Conservation (phyloP, 1,139 yeast species). For the Geotrichum carabidarum region DNA sequence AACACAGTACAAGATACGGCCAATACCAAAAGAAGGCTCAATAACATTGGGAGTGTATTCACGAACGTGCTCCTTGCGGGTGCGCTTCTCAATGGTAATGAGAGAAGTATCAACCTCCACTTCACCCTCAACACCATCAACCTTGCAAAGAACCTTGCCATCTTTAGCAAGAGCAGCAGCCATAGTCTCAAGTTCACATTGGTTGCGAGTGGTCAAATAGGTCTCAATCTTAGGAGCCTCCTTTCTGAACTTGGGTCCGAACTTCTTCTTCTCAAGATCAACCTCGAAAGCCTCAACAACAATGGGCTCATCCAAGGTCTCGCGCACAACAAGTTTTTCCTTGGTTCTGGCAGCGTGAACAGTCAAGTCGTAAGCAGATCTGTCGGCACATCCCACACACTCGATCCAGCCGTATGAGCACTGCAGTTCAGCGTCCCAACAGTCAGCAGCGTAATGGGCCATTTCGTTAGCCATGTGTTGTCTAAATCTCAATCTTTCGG, state of each 20-base stretch:
- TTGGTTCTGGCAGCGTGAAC: conserved; percentile 95
- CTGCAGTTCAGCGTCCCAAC: conserved; percentile 98
- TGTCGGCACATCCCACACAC: conserved; percentile 99
- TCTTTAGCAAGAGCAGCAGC: conserved; percentile 59
- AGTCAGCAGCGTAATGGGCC: conserved; percentile 99
- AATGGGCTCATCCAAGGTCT: conserved; percentile 76
- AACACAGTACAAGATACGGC: conserved; percentile 88
- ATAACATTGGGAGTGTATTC: conserved; percentile 96
- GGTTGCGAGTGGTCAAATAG: conserved; percentile 70
- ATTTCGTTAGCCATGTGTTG: conserved; percentile 98
- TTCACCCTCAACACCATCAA: conserved; percentile 55
- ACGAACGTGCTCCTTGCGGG: conserved; percentile 82
- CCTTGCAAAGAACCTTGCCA: conserved; percentile 60
- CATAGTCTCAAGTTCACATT: conserved; percentile 78
- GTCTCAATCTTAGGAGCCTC: conserved; percentile 90
- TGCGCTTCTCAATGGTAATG: conserved; percentile 69
- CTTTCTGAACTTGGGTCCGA: conserved; percentile 95
- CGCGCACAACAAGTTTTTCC: conserved; percentile 90
- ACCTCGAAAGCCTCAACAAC: conserved; percentile 79
- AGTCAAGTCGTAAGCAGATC: conserved; percentile 94
- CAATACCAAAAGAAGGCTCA: conserved; percentile 99
- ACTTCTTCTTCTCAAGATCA: conserved; percentile 85
- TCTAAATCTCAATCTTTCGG: conserved; percentile 82
- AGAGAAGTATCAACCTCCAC: conserved; percentile 70
- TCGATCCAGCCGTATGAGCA: conserved; percentile 98